Base-by-base conservation (phyloP, 805 yeast species). In the Tetrapisispora arboricola region DNA sequence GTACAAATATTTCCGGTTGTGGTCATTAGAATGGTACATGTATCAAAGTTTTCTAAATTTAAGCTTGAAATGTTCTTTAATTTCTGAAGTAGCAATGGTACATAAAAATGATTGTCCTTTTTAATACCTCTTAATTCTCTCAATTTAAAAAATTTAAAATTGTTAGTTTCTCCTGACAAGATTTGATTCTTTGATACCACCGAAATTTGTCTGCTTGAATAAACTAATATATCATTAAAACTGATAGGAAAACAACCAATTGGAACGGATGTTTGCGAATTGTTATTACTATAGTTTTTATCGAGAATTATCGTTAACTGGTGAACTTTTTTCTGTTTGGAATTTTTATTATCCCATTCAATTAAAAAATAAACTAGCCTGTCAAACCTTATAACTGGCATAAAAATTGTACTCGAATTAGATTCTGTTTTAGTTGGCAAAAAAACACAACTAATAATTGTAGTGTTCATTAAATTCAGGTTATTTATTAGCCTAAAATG, bases 131-230 rank as follows among this genome's bases (percentile, higher is more conserved):
- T 49, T 17, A 55, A 26, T 24, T 36, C 36, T 13, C 38, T 42
- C 2, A 42, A 20, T 11, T 47, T 42, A 9, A 44, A 41, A 3
- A 30, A 36, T 4, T 25, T 20, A 30, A 50, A 54, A 13, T 40
- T 33, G 13, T 34, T 34, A 1, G 53, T 46, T 32, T 58, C 61
- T 1, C 61, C 63, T 1, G 61, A 57, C 48, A 56, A 49, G 2
- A 58, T 46, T 42, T 58, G 61, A 32, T 51, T 53, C 2, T 58
- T 57, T 8, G 57, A 50, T 2, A 57, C 44, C 2, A 56, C 22
- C 2, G 46, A 40, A 10, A 54, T 31, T 4, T 39, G 36, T 5
- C 37, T 42, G 8, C 35, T 39, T 4, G 51, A 42, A 28, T 47
- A 50, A 1, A 47, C 40, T 9, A 58, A 26, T 12, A 45, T 40